Base-by-base conservation (phyloP, 2,329 filamentous ascomycete species). In the Alternaria ethzedia region DNA sequence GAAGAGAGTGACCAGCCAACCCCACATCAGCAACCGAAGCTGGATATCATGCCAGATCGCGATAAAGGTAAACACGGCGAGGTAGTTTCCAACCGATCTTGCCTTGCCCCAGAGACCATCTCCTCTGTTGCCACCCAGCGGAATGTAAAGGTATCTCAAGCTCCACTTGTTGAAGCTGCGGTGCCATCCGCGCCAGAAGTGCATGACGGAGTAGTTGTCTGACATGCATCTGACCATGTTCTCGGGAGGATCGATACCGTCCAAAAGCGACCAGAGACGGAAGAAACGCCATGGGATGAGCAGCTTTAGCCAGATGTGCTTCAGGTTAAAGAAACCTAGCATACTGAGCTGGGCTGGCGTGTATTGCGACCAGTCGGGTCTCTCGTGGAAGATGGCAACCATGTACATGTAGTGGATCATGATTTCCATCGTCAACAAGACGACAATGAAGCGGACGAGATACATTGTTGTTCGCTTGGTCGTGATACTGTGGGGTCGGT, bases 21-120 rank as follows among this genome's bases (percentile, higher is more conserved):
- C 95, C 96, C 96, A 99, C 79, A 97, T 91, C 30, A 99, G 86
- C 43, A 99, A 85, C 10, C 91, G 88, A 28, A 98, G 87, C 81
- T 97, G 91, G 75, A 99, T 97, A 74, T 99, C 96, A 81, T 99
- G 96, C 96, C 96, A 99, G 26, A 99, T 84, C 0, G 96, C 96
- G 23, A 99, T 96, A 74, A 99, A 99, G 0, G 94, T 97, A 78
- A 99, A 99, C 30, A 97, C 92, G 5, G 90, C 82, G 3, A 96
- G 83, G 78, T 93, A 96, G 60, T 95, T 97, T 55, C 88, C 73
- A 3, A 95, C 84, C 0, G 89, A 89, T 44, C 86, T 79, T 15
- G 87, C 83, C 47, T 86, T 88, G 20, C 79, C 79, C 67, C 68
- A 73, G 15, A 72, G 20, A 0, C 79, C 79, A 0, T 74, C 63